Evolutionary conservation across 2,329 filamentous ascomycete genomes (phyloP), one percentile per base, ranked within the genome.

Genomic region (Colletotrichum navitas): DNA sequence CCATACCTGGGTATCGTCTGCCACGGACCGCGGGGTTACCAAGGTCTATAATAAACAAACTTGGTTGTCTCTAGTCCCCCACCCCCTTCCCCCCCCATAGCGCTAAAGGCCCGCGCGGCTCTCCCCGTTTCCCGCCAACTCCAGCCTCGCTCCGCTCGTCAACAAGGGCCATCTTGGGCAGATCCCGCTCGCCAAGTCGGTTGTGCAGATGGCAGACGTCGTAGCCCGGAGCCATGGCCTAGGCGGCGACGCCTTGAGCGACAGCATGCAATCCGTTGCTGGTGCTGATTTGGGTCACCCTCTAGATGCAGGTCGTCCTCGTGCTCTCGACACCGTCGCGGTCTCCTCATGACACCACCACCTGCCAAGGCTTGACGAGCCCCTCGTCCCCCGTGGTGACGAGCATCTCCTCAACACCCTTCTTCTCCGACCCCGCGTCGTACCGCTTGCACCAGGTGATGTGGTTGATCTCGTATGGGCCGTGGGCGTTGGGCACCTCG

Each of bases 351-450:
- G 66, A 74, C 63, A 74, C 73, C 16, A 79, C 41, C 41, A 94
- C 78, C 74, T 89, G 87, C 95, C 96, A 99, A 1, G 95, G 90
- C 77, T 92, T 92, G 36, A 98, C 92, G 63, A 92, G 86, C 0
- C 96, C 96, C 81, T 98, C 95, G 79, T 99, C 96, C 0, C 95
- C 96, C 0, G 95, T 97, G 21, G 93, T 96, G 26, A 98, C 85
- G 58, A 99, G 85, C 79, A 98, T 92, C 82, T 98, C 95, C 76
- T 97, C 94, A 32, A 85, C 80, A 4, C 86, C 85, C 65, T 81
- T 86, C 73, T 82, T 85, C 78, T 86, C 86, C 1, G 82, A 81
- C 1, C 84, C 91, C 61, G 86, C 85, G 79, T 97, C 94, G 68
- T 90, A 92, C 68, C 95, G 87, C 76, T 87, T 89, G 75, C 94